Base-by-base conservation (phyloP, 2,329 filamentous ascomycete species). In the Hypoxylon sp. region DNA sequence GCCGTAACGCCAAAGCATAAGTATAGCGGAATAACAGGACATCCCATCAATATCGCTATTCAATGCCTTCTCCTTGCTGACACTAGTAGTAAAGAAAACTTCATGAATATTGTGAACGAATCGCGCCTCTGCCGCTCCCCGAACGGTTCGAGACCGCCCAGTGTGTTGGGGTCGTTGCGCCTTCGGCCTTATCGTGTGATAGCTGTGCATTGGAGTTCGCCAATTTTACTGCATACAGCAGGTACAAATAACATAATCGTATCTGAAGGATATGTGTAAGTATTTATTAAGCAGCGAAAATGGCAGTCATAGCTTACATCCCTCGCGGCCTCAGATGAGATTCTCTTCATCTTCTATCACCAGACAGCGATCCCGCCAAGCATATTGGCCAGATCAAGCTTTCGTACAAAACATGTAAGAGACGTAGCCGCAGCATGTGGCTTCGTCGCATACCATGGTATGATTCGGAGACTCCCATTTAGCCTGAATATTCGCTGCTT, bases 401-500 rank as follows among this genome's bases (percentile, higher is more conserved):
- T 63, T 54, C 31, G 17, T 54, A 26, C 26, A 17, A 59, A 22
- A 29, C 35, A 48, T 44, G 26, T 35, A 46, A 9, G n/a, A 29
- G 29, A 70, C 67, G 53, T 48, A 66, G 51, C 54, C 61, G 47
- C 53, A 68, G 22, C 64, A 62, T 66, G 51, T 66, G 59, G 58
- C 42, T 52, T 48, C 26, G 17, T 57, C 62, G 29, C 50, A 48
- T 61, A 53, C 60, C 35, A 50, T 33, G 44, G 57, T 57, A 55
- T 46, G 44, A 35, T 42, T 44, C 55, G 35, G 24, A 13, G 26
- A 17, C 9, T 44, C 26, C 35, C 46, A 62, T 71, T 75, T 74
- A 72, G 70, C 70, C 71, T 71, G 53, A 74, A 71, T 3, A 26
- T 22, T 22, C 47, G 31, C 17, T 5, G 24, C 29, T 46, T 63